phyloP scores from a whole-genome alignment of 257 asterid species.

The Apocynum venetum region DNA sequence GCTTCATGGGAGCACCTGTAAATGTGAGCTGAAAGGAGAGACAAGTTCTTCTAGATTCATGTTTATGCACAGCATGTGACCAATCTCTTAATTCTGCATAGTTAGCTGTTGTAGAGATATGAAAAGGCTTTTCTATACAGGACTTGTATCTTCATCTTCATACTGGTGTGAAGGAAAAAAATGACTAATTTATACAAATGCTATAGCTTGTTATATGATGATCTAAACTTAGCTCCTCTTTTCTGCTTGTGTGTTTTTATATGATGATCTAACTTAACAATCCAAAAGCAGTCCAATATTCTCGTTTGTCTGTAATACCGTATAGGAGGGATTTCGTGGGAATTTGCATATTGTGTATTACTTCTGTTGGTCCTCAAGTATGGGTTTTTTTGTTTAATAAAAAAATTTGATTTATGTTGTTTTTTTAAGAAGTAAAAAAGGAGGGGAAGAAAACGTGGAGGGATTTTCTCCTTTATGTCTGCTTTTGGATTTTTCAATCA shows the following conservation, averaged over 20 bases:
- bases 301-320: too few relatives aligned
- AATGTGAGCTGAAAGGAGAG: not conserved
- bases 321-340: too few relatives aligned
- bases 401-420: too few relatives aligned
- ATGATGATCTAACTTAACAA: too few relatives aligned
- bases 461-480: too few relatives aligned
- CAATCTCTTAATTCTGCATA: constrained; percentile 13
- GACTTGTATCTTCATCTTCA: constrained; percentile 9
- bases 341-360: not conserved
- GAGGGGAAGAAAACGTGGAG: too few relatives aligned
- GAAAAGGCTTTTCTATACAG: constrained; percentile 10
- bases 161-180: constrained; percentile 3
- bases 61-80: constrained; percentile 4
- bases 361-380: too few relatives aligned
- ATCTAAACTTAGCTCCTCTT: not conserved
- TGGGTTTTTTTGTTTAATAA: too few relatives aligned
- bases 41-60: constrained; percentile 1
- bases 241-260: not conserved
- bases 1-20: constrained; percentile 13
- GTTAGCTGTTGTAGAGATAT: constrained; percentile 23
- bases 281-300: too few relatives aligned
- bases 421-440: too few relatives aligned
- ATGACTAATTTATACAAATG: constrained; percentile 16
- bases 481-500: too few relatives aligned
- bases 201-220: not conserved